Evolutionary conservation across 2,329 filamentous ascomycete species (phyloP).

Genomic region (Ophiostoma pallidulum): DNA sequence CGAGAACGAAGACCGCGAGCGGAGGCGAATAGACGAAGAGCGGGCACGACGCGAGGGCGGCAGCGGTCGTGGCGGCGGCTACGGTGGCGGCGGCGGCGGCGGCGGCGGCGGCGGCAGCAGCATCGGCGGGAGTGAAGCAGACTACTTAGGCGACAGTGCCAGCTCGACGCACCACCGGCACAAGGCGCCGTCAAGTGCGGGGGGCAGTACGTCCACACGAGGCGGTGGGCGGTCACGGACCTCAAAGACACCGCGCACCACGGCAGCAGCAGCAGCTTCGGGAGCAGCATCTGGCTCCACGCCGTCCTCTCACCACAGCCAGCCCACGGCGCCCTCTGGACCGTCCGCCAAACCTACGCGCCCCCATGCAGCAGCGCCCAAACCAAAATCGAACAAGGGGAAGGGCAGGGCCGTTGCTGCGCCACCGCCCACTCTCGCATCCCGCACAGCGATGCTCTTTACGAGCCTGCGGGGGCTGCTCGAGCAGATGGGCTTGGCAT

Average conservation of each 20-base stretch:
- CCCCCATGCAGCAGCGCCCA: background rate
- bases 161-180: conserved; percentile 55
- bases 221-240: conserved; percentile 24
- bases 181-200: conserved; percentile 31
- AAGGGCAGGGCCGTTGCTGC: conserved; percentile 6
- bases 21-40: conserved; percentile 45
- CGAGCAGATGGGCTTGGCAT: conserved; percentile 38
- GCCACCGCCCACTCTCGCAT: conserved; percentile 28
- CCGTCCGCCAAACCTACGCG: background rate
- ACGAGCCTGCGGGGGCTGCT: conserved; percentile 42
- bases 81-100: no score
- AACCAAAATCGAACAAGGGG: conserved; percentile 2
- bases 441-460: conserved; percentile 44
- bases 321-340: background rate
- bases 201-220: conserved; percentile 24
- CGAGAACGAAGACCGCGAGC: conserved; percentile 51
- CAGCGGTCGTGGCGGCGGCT: conserved; percentile 31
- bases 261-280: background rate
- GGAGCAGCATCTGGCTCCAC: background rate
- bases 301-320: background rate
- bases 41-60: conserved; percentile 39
- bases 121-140: background rate
- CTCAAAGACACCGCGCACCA: conserved; percentile 18
- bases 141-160: conserved; percentile 5
- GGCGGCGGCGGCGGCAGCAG: background rate